These are phyloP conservation scores for Paramecium bursaria DNA, from an alignment of 73 alveolate species.

Conservation along the genomic window DNA sequence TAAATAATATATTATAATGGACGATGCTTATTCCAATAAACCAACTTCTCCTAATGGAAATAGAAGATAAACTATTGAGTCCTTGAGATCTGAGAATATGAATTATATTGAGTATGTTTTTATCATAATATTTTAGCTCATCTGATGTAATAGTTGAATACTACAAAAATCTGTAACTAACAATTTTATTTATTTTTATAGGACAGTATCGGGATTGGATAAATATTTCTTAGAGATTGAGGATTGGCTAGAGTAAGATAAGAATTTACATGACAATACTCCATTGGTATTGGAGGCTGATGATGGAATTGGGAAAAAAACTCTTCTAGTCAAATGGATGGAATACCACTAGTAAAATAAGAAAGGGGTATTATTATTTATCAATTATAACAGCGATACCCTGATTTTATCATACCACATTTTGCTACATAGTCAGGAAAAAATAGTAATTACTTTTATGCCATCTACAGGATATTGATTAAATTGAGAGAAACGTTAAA, in stretches of 20 bases:
- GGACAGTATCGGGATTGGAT: constrained; percentile 70
- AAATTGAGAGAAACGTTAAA: constrained; percentile 71
- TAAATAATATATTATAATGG: no score
- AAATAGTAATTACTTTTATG: constrained; percentile 49
- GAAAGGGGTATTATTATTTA: constrained; percentile 23
- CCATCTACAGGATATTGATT: constrained; percentile 40
- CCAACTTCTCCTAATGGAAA: constrained; percentile 55
- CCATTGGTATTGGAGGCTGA: constrained; percentile 80
- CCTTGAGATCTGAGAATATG: constrained; percentile 40
- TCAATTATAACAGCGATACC: constrained; percentile 17
- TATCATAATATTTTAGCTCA: background rate
- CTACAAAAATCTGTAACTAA: constrained; percentile 57
- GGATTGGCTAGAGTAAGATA: constrained; percentile 66
- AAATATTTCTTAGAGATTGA: constrained; percentile 64
- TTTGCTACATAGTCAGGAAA: constrained; percentile 56
- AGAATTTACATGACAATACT: constrained; percentile 59
- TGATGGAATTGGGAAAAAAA: constrained; percentile 79
- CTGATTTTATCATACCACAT: constrained; percentile 53
- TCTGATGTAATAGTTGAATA: constrained; percentile 55
- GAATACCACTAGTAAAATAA: constrained; percentile 69
- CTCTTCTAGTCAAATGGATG: constrained; percentile 76
- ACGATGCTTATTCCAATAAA: constrained; percentile 61
- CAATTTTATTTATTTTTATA: background rate
- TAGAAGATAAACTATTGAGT: constrained; percentile 21
- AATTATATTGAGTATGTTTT: constrained; percentile 37